Evolutionary conservation across 73 alveolate species (phyloP).

Genomic region (Paramecium sexaurelia): DNA sequence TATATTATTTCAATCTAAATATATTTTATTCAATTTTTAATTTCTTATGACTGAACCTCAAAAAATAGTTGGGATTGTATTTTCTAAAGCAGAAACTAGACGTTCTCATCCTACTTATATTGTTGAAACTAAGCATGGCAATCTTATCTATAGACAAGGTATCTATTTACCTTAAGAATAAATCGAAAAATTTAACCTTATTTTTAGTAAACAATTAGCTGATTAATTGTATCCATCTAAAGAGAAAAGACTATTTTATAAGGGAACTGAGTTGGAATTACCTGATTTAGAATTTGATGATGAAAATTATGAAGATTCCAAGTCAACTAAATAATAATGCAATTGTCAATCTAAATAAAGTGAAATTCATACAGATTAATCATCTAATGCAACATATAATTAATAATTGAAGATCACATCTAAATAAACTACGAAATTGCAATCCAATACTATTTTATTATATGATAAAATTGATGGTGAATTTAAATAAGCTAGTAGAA

Average conservation of each 20-base stretch:
- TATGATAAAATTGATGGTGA: background rate
- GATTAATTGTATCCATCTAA: background rate
- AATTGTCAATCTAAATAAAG: background rate
- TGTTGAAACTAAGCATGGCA: background rate
- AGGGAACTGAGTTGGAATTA: background rate
- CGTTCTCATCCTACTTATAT: background rate
- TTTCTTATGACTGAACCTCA: background rate
- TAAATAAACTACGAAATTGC: background rate
- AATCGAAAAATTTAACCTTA: background rate
- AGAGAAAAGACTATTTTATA: background rate
- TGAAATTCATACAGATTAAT: too few species aligned
- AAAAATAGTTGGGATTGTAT: background rate
- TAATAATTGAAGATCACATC: background rate
- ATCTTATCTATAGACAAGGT: background rate
- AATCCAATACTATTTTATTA: background rate
- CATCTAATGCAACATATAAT: too few species aligned
- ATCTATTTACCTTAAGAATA: background rate
- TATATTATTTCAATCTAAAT: background rate
- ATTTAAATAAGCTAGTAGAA: background rate
- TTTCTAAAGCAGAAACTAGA: background rate
- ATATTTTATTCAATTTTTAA: background rate
- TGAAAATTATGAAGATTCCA: background rate
- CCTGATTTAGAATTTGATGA: background rate
- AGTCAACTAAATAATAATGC: background rate
- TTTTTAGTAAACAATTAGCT: background rate